Evolutionary conservation across 805 yeast species (phyloP), one percentile per base, ranked within the genome.

Genomic region (Cyberlindnera samutprakarnensis): DNA sequence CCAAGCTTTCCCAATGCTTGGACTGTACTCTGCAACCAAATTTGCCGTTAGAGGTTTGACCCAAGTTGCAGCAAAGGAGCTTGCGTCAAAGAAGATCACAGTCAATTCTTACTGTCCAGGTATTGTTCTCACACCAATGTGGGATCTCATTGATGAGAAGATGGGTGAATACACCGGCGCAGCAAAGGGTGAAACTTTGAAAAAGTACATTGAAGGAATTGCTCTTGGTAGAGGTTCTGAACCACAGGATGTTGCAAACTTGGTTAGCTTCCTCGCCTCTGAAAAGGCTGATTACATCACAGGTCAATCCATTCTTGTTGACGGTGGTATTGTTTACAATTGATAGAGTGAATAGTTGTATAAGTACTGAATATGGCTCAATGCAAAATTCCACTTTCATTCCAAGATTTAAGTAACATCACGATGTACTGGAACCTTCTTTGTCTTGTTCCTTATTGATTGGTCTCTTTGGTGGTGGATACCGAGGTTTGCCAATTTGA

Each of bases 81-180:
- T 56, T 37, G 64, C 64, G 1, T 33, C 44, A 6, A 33, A 54
- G 21, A 53, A 57, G 30, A 57, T 63, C 34, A 54, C 61, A n/a
- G 61, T 61, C 12, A 63, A 63, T 38, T 41, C 56, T 4, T 56
- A 60, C 35, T 57, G 59, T 37, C 67, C 66, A 14, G 68, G 66
- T 21, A 54, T 56, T 32, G 64, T 61, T n/a, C 41, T 52, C n/a
- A 62, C 68, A 1, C 59, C 61, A 37, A 50, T 62, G 56, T 49
- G 57, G 51, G 59, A 54, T 30, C 35, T 46, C 20, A 49, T 54
- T 23, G 59, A 54, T 39, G 36, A 36, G 15, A 37, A 45, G 39
- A 33, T 54, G 36, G 41, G 49, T 20, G 47, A 41, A 30, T 25
- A 46, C 26, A 35, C 43, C 22, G 54, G 59, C 18, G 47, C 40